Evolutionary conservation across 495 filamentous ascomycete genomes (phyloP), one percentile per base, ranked within the genome.

Genomic region (Penicillium canescens): DNA sequence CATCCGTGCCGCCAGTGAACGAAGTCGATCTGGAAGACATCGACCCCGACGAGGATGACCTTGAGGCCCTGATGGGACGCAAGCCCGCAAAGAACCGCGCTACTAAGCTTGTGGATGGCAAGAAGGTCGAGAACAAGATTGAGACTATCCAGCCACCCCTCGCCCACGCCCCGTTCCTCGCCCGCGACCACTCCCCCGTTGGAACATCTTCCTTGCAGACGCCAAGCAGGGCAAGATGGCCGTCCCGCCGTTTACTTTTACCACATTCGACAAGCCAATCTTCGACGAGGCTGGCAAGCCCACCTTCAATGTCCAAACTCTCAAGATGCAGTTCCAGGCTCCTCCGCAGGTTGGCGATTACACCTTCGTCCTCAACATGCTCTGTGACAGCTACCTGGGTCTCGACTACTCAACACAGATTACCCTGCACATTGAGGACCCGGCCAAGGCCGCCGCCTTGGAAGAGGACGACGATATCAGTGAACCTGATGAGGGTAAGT

Each of bases 291-390:
- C 77, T 34, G 89, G 87, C 48, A 86, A 86, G 57, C 90, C 91
- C 14, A 96, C 92, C 5, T 98, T 89, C 73, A 85, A 90, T 56
- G 84, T 98, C 73, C 91, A 96, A 70, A 98, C 94, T 11, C 78
- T 97, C 62, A 96, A 96, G 76, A 91, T 95, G 73, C 94, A 98
- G 72, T 98, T 98, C 75, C 90, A 93, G 63, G 92, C 94, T 16
- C 94, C 94, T 45, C 92, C 93, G 28, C 91, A 97, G 70, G 82
- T 88, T 11, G 95, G 92, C 39, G 86, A 91, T 63, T 98, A 96
- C 69, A 88, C 86, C 0, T 98, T 98, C 67, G 85, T 87, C 28
- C 87, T 97, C 89, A 85, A 96, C 68, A 75, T 95, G 53, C 75
- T 97, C 50, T 96, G 91, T 63, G 94, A 98, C 70, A 91, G 88